Evolutionary conservation across 768 basidiomycete species (phyloP), one percentile per base, ranked within the genome.

Genomic region (Pleurotus cornucopiae): DNA sequence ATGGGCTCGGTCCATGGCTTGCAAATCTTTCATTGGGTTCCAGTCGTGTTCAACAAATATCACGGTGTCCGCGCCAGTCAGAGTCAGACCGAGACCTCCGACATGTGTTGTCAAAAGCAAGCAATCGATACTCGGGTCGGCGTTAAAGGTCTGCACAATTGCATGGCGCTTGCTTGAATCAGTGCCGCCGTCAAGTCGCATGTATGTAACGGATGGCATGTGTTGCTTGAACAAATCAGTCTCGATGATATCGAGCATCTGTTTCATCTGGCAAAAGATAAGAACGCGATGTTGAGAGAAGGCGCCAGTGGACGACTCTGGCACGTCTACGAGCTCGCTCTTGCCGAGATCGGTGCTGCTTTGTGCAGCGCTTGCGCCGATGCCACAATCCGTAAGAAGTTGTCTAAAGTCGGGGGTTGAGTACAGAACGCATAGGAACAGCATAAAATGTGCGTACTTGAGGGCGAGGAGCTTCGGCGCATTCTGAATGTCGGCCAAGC

Each of bases 31-130:
- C 94, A 96, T 97, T 5, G 97, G 97, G 69, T 99, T 99, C 97
- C 97, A 99, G 69, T 99, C 97, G 64, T 99, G 97, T 68, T 99
- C 97, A 52, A 99, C 93, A 64, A 99, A 99, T 60, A 99, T 97
- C 57, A 99, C 97, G 0, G 97, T 99, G 68, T 99, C 97, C 5
- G 97, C 97, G 18, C 97, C 96, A 0, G 97, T 99, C 60, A 99
- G 74, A 16, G 96, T 99, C 66, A 99, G 73, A 5, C 97, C 97
- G 23, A 99, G 75, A 2, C 97, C 97, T 56, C 97, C 97, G 45
- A 99, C 96, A 63, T 95, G 94, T 0, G 97, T 99, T 1, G 97
- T 99, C 56, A 99, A 78, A 7, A 99, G 76, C 14, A 99, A 78
- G 60, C 94, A 95, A 69, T 99, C 97, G 61, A 99, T 98, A 62